These are phyloP conservation scores for Powellomyces hirtus DNA, from an alignment of 192 early-diverging fungal species.

Conservation along the genomic window DNA sequence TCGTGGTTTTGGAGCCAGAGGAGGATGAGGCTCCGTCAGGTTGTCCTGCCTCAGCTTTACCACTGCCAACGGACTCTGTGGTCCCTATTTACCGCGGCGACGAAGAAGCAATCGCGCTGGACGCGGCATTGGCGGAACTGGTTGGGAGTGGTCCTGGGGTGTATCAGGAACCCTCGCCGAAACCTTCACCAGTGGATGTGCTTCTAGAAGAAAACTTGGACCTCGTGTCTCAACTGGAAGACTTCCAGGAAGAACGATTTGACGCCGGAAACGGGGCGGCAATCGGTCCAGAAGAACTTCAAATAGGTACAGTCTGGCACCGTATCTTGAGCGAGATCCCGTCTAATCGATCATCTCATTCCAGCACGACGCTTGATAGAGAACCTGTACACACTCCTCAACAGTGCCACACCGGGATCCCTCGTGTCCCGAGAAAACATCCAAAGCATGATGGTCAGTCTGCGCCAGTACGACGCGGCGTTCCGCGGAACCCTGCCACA, in stretches of 20 bases:
- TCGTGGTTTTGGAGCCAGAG: slow-evolving; percentile 15
- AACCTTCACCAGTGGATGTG: neutral
- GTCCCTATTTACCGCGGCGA: neutral
- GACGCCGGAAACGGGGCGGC: neutral
- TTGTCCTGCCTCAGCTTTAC: neutral
- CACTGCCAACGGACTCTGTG: neutral
- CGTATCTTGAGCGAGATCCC: neutral
- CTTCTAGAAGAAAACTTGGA: slow-evolving; percentile 16
- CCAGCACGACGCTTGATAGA: neutral
- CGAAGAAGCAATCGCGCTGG: neutral
- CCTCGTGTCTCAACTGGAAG: slow-evolving; percentile 2
- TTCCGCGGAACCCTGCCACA: slow-evolving; percentile 16
- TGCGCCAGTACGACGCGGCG: slow-evolving; percentile 13
- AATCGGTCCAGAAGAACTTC: neutral
- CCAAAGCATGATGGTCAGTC: neutral
- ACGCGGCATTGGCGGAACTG: neutral
- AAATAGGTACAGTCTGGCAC: slow-evolving; percentile 1
- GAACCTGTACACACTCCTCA: slow-evolving; percentile 2
- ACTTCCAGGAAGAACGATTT: slow-evolving; percentile 9
- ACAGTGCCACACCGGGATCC: neutral
- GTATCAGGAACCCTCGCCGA: neutral
- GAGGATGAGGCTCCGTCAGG: neutral
- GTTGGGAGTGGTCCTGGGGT: neutral
- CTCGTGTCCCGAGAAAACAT: neutral
- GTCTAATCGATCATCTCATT: too few species aligned